These are phyloP conservation scores for Naegleria gruberi DNA, from an alignment of 208 protist species.

Conservation along the genomic window DNA sequence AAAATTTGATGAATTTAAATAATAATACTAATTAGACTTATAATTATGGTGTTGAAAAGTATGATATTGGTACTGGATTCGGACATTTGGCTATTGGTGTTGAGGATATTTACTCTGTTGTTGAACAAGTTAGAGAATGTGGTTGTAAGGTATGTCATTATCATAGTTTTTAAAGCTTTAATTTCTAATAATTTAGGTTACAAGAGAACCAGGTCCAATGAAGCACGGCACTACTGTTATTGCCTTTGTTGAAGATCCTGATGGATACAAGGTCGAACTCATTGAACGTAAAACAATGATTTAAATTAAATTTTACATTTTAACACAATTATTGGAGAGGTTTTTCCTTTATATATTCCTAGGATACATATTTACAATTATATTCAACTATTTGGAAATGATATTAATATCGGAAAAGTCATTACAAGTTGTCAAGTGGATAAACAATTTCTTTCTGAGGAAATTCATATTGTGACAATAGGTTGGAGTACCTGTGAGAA, in stretches of 20 bases:
- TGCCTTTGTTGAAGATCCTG: constrained; percentile 67
- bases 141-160: too few species aligned
- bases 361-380: too few species aligned
- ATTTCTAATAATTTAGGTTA: constrained; percentile 60
- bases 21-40: constrained; percentile 49
- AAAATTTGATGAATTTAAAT: constrained; percentile 16
- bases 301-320: too few species aligned
- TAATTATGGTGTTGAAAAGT: constrained; percentile 62
- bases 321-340: too few species aligned
- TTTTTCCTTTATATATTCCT: too few species aligned
- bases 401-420: too few species aligned
- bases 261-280: constrained; percentile 70
- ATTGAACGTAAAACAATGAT: constrained; percentile 65
- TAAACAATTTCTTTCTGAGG: too few species aligned
- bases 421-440: too few species aligned
- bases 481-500: background rate
- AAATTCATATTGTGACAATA: too few species aligned
- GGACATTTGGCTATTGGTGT: constrained; percentile 71
- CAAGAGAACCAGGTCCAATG: constrained; percentile 6
- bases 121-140: constrained; percentile 45
- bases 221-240: constrained; percentile 40
- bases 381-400: too few species aligned
- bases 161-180: too few species aligned
- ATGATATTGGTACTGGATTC: constrained; percentile 54
- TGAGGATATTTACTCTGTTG: constrained; percentile 52